Conservation (phyloP, 2,329 filamentous ascomycete genomes). For the Endothia cerciana region DNA sequence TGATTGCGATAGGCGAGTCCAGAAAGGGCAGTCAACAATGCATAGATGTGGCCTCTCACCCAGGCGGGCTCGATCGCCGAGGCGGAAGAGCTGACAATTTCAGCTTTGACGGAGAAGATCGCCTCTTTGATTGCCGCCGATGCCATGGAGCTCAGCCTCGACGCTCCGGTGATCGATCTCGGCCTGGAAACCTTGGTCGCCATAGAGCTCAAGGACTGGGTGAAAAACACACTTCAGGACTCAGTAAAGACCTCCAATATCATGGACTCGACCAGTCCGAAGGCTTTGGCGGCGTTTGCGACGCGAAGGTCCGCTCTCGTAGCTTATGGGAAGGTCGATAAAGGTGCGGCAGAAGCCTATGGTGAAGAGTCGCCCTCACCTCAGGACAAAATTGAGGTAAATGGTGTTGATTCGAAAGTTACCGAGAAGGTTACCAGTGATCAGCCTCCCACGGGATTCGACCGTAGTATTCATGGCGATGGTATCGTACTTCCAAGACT, state of each 20-base stretch:
- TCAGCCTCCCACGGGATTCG: not conserved
- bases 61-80: not conserved
- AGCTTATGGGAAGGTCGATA: not conserved
- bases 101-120: not conserved
- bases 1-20: not conserved
- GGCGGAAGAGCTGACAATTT: not conserved
- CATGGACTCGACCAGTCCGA: constrained; percentile 33
- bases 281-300: constrained; percentile 25
- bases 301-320: not conserved
- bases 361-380: not conserved
- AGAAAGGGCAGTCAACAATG: not conserved
- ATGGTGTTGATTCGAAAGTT: not conserved
- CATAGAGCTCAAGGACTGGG: constrained; percentile 35
- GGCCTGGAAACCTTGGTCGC: constrained; percentile 34
- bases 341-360: not conserved
- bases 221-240: constrained; percentile 33
- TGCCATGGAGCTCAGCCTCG: not conserved
- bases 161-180: constrained; percentile 28
- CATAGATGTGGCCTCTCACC: not conserved
- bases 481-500: constrained; percentile 28
- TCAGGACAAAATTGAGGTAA: not conserved
- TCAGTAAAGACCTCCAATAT: constrained; percentile 37
- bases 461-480: not conserved
- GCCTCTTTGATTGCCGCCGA: not conserved
- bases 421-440: not conserved